Percentiles rank a stretch among this genome's conserved stretches.
Evolutionary conservation across 306 rosid genomes (phyloP).

Genomic region (Betula pendula): DNA sequence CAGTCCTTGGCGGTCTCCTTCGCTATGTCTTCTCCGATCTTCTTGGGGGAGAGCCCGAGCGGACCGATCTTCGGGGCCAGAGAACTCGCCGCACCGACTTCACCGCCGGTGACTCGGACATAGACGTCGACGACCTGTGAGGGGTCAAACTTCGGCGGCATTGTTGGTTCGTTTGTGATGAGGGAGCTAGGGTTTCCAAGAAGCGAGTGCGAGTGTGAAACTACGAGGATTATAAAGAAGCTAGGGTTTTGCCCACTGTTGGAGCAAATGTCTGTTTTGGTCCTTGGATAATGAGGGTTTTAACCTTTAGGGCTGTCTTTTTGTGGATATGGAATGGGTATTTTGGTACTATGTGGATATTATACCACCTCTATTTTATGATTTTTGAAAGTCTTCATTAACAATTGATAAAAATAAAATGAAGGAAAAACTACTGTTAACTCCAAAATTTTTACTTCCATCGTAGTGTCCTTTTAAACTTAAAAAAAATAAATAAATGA

Average conservation of each 20-base stretch:
- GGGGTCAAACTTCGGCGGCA: constrained; percentile 97
- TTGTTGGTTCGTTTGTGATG: constrained; percentile 17
- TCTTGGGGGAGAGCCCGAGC: constrained; percentile 85
- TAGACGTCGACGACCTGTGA: constrained; percentile 80
- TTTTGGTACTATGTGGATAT: too few species aligned
- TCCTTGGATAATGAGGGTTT: too few species aligned
- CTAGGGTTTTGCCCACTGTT: constrained; percentile 28
- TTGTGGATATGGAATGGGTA: too few species aligned
- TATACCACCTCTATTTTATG: too few species aligned
- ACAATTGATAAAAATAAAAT: too few species aligned
- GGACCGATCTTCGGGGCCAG: constrained; percentile 97
- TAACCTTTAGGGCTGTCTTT: too few species aligned
- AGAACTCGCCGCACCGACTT: constrained; percentile 91
- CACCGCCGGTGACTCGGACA: constrained; percentile 92
- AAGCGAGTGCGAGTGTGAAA: background rate
- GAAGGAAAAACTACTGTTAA: too few species aligned
- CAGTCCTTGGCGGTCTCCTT: constrained; percentile 94
- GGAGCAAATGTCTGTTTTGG: too few species aligned
- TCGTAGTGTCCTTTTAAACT: too few species aligned
- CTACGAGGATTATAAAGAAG: constrained; percentile 3
- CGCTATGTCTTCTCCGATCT: constrained; percentile 93
- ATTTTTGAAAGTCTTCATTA: too few species aligned
- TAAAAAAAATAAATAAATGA: too few species aligned
- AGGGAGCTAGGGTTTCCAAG: constrained; percentile 35
- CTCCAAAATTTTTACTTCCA: too few species aligned